Evolutionary conservation across 176 grass and related monocot genomes (phyloP), one percentile per base, ranked within the genome.

Genomic region (Aechmea fasciata): DNA sequence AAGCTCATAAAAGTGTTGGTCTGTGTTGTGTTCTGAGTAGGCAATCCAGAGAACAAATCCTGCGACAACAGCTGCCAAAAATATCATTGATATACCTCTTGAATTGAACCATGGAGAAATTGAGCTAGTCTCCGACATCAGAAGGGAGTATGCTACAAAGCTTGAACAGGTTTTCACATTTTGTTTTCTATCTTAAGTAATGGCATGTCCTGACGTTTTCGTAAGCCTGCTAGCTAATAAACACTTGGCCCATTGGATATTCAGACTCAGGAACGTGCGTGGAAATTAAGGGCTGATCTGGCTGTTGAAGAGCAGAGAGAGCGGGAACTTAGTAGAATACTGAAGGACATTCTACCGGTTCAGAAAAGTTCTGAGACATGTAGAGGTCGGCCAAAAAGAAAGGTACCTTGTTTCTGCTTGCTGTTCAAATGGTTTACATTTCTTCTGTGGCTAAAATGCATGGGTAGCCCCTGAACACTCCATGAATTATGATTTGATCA

Each of bases 321-420:
- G 69, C 83, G 87, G 72, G 86, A 92, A 78, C 67, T 90, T n/a
- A 87, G 77, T 79, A 90, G 80, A 97, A 83, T 97, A 79, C 80
- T 97, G 8, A 92, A 97, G 59, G 77, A 66, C 62, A 89, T 92
- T 62, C 72, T 92, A 29, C 84, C 73, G 13, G 64, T 64, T 71
- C 79, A 83, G 82, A 84, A 86, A 67, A 84, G 53, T 72, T 73
- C 79, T 1, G 78, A 77, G 61, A 64, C 53, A 51, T 52, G 71
- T 71, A 83, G 79, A 77, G 77, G 67, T 48, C 75, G 69, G 47
- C 74, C 82, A 66, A 81, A 51, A 87, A 83, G 89, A 90, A 92
- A 87, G 84, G 89, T 85, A 84, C 74, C 49, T 10, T 73, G 63
- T 73, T 61, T 79, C 52, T 61, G 20, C 55, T 61, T 61, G 54